These are phyloP conservation scores for Penicillium bialowiezense DNA, from an alignment of 495 filamentous ascomycete species.

Conservation along the genomic window DNA sequence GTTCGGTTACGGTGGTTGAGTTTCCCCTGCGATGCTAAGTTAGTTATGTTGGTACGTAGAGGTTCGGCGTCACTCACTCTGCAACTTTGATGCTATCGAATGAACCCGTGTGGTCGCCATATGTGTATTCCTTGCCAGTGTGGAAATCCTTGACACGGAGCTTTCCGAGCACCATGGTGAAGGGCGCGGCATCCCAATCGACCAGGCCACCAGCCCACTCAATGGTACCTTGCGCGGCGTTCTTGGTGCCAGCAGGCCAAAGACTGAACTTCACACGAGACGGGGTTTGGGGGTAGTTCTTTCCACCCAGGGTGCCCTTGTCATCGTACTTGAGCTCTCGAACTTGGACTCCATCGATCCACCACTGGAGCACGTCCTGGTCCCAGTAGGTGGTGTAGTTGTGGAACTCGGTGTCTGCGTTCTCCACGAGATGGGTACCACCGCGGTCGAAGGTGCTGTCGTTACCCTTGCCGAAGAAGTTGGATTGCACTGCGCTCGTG, in stretches of 20 bases:
- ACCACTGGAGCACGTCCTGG: constrained; percentile 72
- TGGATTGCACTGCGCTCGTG: constrained; percentile 69
- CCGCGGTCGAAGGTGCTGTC: constrained; percentile 70
- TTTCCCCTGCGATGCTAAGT: constrained; percentile 42
- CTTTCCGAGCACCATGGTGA: constrained; percentile 63
- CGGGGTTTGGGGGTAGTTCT: constrained; percentile 85
- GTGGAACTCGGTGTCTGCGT: constrained; percentile 65
- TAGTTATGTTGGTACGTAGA: not conserved
- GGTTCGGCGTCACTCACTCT: constrained; percentile 41
- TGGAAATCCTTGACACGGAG: constrained; percentile 39
- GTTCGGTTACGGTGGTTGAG: constrained; percentile 47
- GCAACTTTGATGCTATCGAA: constrained; percentile 41
- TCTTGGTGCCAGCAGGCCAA: constrained; percentile 73
- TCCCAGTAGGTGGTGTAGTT: constrained; percentile 94
- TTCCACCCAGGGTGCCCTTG: constrained; percentile 45
- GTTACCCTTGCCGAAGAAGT: constrained; percentile 93
- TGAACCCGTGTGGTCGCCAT: constrained; percentile 32
- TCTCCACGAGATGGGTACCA: constrained; percentile 56
- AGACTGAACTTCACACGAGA: constrained; percentile 76
- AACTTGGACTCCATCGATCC: constrained; percentile 66
- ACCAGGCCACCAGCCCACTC: constrained; percentile 51
- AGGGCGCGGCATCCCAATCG: constrained; percentile 64
- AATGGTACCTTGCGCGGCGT: constrained; percentile 52
- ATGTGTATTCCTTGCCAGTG: constrained; percentile 38
- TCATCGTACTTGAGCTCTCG: constrained; percentile 61